Percentiles rank a stretch among this genome's conserved stretches.
phyloP scores from a whole-genome alignment of 1,284 basidiomycete species.

The Golubevia pallescens region DNA sequence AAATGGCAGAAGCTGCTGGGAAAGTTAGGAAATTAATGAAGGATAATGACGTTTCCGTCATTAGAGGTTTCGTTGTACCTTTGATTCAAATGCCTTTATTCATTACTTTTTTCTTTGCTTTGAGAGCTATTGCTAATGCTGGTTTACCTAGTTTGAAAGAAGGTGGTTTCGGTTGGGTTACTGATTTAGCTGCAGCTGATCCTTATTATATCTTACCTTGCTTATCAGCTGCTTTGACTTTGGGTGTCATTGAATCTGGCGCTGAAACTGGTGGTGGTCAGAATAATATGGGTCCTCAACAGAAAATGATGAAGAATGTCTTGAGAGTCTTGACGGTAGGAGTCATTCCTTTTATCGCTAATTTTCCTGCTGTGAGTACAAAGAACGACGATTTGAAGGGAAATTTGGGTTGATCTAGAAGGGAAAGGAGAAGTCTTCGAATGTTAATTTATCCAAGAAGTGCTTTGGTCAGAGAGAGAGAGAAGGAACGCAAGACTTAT shows the following conservation, averaged over 20 bases:
- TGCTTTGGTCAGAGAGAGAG: too few species aligned
- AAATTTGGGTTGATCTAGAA: too few species aligned
- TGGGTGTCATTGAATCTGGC: constrained; percentile 72
- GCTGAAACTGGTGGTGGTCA: constrained; percentile 70
- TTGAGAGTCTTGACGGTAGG: constrained; percentile 73
- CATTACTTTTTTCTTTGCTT: constrained; percentile 82
- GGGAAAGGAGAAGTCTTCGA: too few species aligned
- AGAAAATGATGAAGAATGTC: constrained; percentile 75
- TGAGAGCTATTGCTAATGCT: constrained; percentile 75
- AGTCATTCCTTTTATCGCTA: constrained; percentile 71
- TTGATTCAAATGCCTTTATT: constrained; percentile 80
- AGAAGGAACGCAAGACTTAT: too few species aligned
- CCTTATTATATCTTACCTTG: constrained; percentile 81
- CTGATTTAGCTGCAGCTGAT: constrained; percentile 79
- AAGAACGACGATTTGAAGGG: not conserved
- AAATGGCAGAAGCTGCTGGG: constrained; percentile 70
- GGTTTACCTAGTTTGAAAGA: constrained; percentile 77
- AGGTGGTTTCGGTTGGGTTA: constrained; percentile 79
- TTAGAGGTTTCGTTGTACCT: constrained; percentile 71
- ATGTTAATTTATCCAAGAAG: too few species aligned
- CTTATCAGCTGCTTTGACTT: constrained; percentile 72
- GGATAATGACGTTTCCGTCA: constrained; percentile 75
- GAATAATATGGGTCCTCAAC: constrained; percentile 68
- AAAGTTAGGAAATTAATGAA: constrained; percentile 74
- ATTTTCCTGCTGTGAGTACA: constrained; percentile 44